Base-by-base conservation (phyloP, 495 filamentous ascomycete species). In the Viridothelium virens region DNA sequence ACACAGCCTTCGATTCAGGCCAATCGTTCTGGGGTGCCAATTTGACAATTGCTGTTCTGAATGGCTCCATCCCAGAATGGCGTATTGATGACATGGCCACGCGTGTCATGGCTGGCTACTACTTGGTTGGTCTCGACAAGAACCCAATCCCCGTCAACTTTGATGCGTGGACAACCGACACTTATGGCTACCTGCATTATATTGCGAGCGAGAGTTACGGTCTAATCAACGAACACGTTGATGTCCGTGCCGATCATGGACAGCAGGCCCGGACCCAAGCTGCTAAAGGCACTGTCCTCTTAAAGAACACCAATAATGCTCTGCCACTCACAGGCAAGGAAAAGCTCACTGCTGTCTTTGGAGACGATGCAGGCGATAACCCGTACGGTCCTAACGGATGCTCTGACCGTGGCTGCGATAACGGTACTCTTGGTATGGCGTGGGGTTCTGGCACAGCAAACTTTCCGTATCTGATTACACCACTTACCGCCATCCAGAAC, bases 391-490 rank as follows among this genome's bases (percentile, higher is more conserved):
- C 89, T 44, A 95, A 96, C 11, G 68, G 56, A 25, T 66, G 63
- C 37, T 25, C 39, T 61, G 59, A 53, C 34, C 50, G 63, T 63
- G 62, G 39, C 16, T 68, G 65, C 64, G 80, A 90, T 72, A 83
- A 85, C 46, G 92, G 91, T 38, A 96, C 92, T 9, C 81, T 96
- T 37, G 93, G 25, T 31, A 91, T 95, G 87, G 92, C 84, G 59
- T 97, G 92, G 92, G 92, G 92, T 41, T 92, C 88, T 67, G 94
- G 94, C 63, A 90, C 89, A 33, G 83, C 90, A 41, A 88, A 94
- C 70, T 97, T 91, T 81, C 92, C 94, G 1, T 97, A 97, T 77
- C 82, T 98, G 2, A 79, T 95, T 68, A 91, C 92, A 2, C 94
- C 94, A 0, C 85, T 96, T 61, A 85, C 88, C 36, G 94, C 93